A percentile compares a stretch with the other conserved stretches of the same genome.
These are phyloP conservation scores for Magnolia sinica DNA, from an alignment of 164 flowering plant genomes.

Conservation along the genomic window DNA sequence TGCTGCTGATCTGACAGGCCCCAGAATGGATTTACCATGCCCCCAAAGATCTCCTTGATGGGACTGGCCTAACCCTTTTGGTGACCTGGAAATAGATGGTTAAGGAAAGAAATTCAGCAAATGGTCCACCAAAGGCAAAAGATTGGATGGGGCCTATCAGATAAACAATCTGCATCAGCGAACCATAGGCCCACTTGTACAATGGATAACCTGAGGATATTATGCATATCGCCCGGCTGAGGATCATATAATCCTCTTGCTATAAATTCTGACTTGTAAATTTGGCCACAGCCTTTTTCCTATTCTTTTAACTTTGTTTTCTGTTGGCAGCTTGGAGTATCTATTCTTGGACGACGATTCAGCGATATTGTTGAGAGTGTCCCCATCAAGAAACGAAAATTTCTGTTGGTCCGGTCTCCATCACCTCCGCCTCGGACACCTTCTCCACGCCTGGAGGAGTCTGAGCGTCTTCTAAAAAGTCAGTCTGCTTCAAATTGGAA, in stretches of 20 bases:
- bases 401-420: conserved; percentile 32
- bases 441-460: conserved; percentile 18
- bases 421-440: conserved; percentile 36
- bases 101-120: too few species aligned
- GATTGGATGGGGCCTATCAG: too few species aligned
- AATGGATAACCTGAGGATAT: too few species aligned
- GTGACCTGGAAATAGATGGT: too few species aligned
- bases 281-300: neutral
- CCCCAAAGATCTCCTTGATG: neutral
- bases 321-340: conserved; percentile 49
- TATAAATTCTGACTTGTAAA: neutral
- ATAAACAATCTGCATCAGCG: too few species aligned
- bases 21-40: neutral
- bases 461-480: conserved; percentile 13
- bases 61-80: neutral
- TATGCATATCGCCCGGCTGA: neutral
- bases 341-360: conserved; percentile 45
- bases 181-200: too few species aligned
- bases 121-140: too few species aligned
- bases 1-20: neutral
- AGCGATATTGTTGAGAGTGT: conserved; percentile 49
- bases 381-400: conserved; percentile 73
- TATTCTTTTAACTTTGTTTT: conserved; percentile 1
- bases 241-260: neutral
- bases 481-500: conserved; percentile 12